These are phyloP conservation scores for Tylopilus microsporus DNA, from an alignment of 1,284 basidiomycete species.

Conservation along the genomic window DNA sequence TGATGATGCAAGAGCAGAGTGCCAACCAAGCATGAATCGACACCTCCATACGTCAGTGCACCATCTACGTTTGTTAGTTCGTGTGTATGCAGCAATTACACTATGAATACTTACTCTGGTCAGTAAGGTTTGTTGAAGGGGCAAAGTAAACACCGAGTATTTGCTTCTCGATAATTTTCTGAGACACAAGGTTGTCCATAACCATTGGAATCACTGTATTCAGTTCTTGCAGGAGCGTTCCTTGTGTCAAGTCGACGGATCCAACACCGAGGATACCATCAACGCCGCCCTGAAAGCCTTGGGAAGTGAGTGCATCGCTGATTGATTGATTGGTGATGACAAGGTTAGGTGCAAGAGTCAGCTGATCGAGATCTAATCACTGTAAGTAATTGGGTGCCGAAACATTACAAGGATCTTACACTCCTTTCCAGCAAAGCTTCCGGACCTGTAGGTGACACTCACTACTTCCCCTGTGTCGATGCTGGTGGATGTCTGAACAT, in stretches of 20 bases:
- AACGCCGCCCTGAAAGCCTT: constrained; percentile 9
- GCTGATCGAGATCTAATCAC: constrained; percentile 22
- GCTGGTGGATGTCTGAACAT: too few relatives aligned
- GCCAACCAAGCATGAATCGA: constrained; percentile 20
- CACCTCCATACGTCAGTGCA: constrained; percentile 25
- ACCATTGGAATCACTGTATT: constrained; percentile 22
- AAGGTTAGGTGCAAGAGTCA: constrained; percentile 15
- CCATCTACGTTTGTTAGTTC: constrained; percentile 20
- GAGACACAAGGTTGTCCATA: constrained; percentile 24
- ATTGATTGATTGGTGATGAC: constrained; percentile 24
- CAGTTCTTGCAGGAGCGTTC: constrained; percentile 4
- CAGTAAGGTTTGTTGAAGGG: constrained; percentile 17
- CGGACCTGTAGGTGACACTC: too few relatives aligned
- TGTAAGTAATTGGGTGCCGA: too few relatives aligned
- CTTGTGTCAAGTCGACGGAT: constrained; percentile 22
- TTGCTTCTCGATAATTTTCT: constrained; percentile 17
- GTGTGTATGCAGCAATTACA: background rate
- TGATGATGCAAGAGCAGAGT: background rate
- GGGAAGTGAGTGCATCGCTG: constrained; percentile 18
- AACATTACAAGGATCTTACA: too few relatives aligned
- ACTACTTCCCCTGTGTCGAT: too few relatives aligned
- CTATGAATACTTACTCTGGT: constrained; percentile 17
- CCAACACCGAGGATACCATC: constrained; percentile 28
- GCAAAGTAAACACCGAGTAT: constrained; percentile 25
- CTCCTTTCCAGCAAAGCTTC: too few relatives aligned